A percentile compares a stretch with the other conserved stretches of the same genome.
Conservation (phyloP, 495 filamentous ascomycete genomes). For the Penicillium roqueforti region DNA sequence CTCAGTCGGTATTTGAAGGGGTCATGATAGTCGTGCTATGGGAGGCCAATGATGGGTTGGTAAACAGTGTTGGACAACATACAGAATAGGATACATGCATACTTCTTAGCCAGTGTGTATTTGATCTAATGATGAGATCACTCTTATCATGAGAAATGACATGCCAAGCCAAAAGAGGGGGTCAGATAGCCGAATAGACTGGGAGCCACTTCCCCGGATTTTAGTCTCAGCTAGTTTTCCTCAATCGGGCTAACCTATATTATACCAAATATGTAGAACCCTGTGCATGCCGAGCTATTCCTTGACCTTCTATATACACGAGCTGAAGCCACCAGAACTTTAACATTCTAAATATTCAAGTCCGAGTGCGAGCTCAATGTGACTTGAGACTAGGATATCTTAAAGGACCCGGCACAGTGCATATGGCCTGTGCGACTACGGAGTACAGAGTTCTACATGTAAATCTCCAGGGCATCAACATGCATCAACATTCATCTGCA, state of each 20-base stretch:
- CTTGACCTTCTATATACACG: too few species aligned
- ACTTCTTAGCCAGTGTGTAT: too few species aligned
- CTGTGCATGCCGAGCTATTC: too few species aligned
- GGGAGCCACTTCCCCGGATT: conserved; percentile 23
- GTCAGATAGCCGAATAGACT: conserved; percentile 2
- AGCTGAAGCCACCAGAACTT: not conserved
- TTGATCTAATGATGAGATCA: conserved; percentile 20
- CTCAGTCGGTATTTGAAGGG: conserved; percentile 1
- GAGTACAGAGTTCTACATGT: not conserved
- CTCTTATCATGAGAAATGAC: not conserved
- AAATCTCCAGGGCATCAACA: conserved; percentile 4
- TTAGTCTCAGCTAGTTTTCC: conserved; percentile 10
- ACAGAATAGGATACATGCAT: not conserved
- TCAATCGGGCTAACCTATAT: not conserved
- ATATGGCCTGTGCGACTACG: not conserved
- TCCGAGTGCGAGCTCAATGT: not conserved
- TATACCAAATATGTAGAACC: not conserved
- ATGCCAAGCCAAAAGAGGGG: not conserved
- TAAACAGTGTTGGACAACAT: not conserved
- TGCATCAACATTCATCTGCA: conserved; percentile 10
- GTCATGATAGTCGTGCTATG: conserved; percentile 3
- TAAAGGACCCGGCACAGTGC: not conserved
- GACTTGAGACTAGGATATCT: not conserved
- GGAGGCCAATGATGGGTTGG: conserved; percentile 12
- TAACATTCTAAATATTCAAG: not conserved